These are phyloP conservation scores for Podaxis mareebaensis DNA, from an alignment of 768 basidiomycete genomes.

Conservation along the genomic window DNA sequence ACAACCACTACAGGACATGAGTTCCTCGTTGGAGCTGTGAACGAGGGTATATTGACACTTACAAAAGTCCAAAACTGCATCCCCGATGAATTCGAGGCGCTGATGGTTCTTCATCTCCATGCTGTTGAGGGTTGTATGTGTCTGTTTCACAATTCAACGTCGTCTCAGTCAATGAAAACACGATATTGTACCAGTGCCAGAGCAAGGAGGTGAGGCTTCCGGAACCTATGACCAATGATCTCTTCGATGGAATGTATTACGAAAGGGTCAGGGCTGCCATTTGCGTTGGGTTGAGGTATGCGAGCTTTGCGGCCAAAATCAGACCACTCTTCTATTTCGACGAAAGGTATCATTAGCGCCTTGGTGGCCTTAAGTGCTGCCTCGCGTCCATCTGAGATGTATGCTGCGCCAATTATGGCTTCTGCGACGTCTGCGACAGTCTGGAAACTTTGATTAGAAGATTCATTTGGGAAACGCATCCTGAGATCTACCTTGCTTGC, in stretches of 20 bases:
- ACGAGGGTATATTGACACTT: conserved; percentile 27
- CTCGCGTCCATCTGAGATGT: conserved; percentile 70
- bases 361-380: conserved; percentile 64
- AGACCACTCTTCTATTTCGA: conserved; percentile 64
- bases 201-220: conserved; percentile 60
- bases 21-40: conserved; percentile 9
- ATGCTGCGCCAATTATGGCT: conserved; percentile 83
- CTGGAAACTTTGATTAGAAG: conserved; percentile 34
- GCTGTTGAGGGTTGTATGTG: conserved; percentile 62
- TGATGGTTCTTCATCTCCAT: conserved; percentile 64
- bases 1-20: conserved; percentile 58
- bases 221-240: conserved; percentile 65
- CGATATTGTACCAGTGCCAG: conserved; percentile 65
- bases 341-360: conserved; percentile 64
- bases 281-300: conserved; percentile 42
- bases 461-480: not conserved
- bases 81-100: conserved; percentile 82
- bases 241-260: conserved; percentile 58
- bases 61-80: conserved; percentile 86
- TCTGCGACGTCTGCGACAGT: conserved; percentile 83
- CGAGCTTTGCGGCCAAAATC: conserved; percentile 61
- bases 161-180: not conserved
- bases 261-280: conserved; percentile 45
- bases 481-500: conserved; percentile 52
- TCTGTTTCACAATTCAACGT: conserved; percentile 45